Evolutionary conservation across 495 filamentous ascomycete species (phyloP).

Genomic region (Penicillium lividum): DNA sequence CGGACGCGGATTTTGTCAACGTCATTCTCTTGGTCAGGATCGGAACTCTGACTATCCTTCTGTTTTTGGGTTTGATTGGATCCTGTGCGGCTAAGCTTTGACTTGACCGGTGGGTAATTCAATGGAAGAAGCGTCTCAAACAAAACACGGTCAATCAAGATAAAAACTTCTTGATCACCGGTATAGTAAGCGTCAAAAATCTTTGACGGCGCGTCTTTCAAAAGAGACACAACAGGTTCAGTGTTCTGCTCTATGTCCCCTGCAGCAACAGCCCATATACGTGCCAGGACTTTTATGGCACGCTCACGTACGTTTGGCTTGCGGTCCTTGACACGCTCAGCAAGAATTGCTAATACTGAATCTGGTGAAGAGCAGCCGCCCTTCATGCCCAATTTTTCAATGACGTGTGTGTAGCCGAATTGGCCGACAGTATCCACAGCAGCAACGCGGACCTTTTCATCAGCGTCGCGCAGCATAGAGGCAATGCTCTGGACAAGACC

Average conservation of each 20-base stretch:
- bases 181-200: slow-evolving; percentile 89
- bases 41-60: slow-evolving; percentile 50
- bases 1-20: slow-evolving; percentile 83
- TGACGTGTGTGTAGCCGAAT: slow-evolving; percentile 74
- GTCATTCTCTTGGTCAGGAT: slow-evolving; percentile 57
- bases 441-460: slow-evolving; percentile 87
- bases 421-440: slow-evolving; percentile 78
- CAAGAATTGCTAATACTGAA: slow-evolving; percentile 74
- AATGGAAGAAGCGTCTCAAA: slow-evolving; percentile 85
- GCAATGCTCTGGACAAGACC: slow-evolving; percentile 69
- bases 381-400: slow-evolving; percentile 73
- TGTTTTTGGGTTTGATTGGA: slow-evolving; percentile 63
- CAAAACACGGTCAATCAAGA: slow-evolving; percentile 79
- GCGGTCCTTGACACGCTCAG: slow-evolving; percentile 85
- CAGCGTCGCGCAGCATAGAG: slow-evolving; percentile 79
- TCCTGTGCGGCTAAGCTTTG: slow-evolving; percentile 58
- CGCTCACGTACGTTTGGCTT: slow-evolving; percentile 79
- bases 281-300: slow-evolving; percentile 78
- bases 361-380: slow-evolving; percentile 70
- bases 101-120: slow-evolving; percentile 76
- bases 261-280: slow-evolving; percentile 87
- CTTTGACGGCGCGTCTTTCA: slow-evolving; percentile 79
- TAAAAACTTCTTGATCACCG: slow-evolving; percentile 84
- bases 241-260: slow-evolving; percentile 84
- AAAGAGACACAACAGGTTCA: slow-evolving; percentile 66